Evolutionary conservation across 352 stramenopile species (phyloP).

Genomic region (Plasmopara viticola): DNA sequence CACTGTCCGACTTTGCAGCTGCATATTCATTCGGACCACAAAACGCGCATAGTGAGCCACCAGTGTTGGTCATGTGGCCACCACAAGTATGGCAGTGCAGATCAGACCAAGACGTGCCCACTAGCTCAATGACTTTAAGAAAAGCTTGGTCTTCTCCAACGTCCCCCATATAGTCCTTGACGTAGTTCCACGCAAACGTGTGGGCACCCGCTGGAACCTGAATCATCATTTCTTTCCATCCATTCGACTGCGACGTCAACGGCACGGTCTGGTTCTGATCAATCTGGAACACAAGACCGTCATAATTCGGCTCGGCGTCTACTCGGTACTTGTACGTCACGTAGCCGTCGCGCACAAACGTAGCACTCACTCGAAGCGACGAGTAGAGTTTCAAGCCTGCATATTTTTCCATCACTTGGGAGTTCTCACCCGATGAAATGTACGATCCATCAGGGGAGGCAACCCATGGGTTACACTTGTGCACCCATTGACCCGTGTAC

Average conservation of each 20-base stretch:
- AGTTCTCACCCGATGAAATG: conserved; percentile 69
- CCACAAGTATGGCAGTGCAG: conserved; percentile 68
- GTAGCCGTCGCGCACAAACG: conserved; percentile 62
- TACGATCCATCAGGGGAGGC: conserved; percentile 46
- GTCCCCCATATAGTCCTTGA: conserved; percentile 73
- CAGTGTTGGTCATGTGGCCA: conserved; percentile 69
- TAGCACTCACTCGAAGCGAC: conserved; percentile 63
- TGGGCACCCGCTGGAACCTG: conserved; percentile 52
- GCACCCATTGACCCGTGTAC: conserved; percentile 67
- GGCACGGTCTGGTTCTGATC: conserved; percentile 49
- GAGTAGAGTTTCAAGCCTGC: conserved; percentile 66
- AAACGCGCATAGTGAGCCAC: conserved; percentile 70
- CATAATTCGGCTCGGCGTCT: conserved; percentile 64
- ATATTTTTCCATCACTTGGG: conserved; percentile 53
- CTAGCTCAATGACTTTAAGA: conserved; percentile 75
- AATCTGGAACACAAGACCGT: conserved; percentile 71
- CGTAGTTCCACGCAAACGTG: conserved; percentile 74
- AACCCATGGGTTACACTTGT: conserved; percentile 70
- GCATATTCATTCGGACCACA: conserved; percentile 77
- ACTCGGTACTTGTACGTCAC: conserved; percentile 78
- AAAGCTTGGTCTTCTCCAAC: conserved; percentile 59
- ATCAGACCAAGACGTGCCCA: conserved; percentile 73
- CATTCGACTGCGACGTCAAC: conserved; percentile 58
- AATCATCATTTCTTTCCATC: conserved; percentile 59
- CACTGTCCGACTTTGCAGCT: conserved; percentile 55